Base-by-base conservation (phyloP, 257 asterid genomes). In the Echium plantagineum region DNA sequence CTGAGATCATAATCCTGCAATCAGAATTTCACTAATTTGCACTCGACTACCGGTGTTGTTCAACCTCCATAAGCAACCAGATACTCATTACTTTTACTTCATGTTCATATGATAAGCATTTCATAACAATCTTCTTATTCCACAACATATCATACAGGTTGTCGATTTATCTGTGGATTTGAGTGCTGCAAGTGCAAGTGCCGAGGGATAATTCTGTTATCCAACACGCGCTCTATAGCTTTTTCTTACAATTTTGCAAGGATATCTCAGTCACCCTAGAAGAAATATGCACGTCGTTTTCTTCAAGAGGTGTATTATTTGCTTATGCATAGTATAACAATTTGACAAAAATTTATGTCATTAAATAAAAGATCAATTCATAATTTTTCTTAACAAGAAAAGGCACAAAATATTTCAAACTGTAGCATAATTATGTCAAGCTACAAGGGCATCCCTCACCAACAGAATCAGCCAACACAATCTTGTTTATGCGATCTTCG, bases 151-250 rank as follows among this genome's bases (percentile, higher is more conserved):
- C 59, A 30, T 67, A 16, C 62, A 90, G 98, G 88, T 74, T 51
- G 80, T 91, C 15, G 93, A 91, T 73, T 73, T 91, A 63, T 82
- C 98, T 0, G 98, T 91, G 77, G 96, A 91, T 71, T 73, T 91
- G 69, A 88, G 88, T 76, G 90, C 96, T 74, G 98, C 98, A 54
- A 84, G 95, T 67, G 95, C 94, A 35, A 76, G 80, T 64, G 81
- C 69, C 63, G 86, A 81, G 65, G 81, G 80, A 77, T 83, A 71
- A 81, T 18, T 57, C 51, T 9, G 9, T 38, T 18, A 42, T 10
- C 15, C 6, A 17, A 42, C 13, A 15, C 2, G 10, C 49, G 12
- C 12, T 2, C 48, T 12, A 7, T 10, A 42, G 15, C 49, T 42
- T 10, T 42, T 4, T 42, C 46, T 35, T 35, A 35, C 46, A 35